These are phyloP conservation scores for Moesziomyces antarcticus DNA, from an alignment of 1,284 basidiomycete genomes.

Conservation along the genomic window DNA sequence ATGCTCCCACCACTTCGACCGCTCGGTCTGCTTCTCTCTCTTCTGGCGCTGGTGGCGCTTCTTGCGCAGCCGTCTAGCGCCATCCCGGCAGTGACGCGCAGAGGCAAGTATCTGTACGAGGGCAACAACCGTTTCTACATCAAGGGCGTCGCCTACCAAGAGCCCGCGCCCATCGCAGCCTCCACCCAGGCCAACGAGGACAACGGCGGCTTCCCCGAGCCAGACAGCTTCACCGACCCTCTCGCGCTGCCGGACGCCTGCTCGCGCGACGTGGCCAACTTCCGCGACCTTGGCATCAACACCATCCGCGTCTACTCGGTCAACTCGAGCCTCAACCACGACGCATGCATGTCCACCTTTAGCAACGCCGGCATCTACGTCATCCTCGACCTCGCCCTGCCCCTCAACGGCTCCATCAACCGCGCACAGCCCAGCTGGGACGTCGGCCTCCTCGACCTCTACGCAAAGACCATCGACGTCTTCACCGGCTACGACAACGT, in stretches of 20 bases:
- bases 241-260: slow-evolving; percentile 78
- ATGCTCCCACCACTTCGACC: slow-evolving; percentile 6
- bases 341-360: slow-evolving; percentile 83
- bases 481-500: slow-evolving; percentile 71
- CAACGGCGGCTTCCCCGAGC: slow-evolving; percentile 76
- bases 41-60: slow-evolving; percentile 8
- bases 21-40: slow-evolving; percentile 12
- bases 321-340: slow-evolving; percentile 82
- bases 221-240: slow-evolving; percentile 76
- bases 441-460: slow-evolving; percentile 82
- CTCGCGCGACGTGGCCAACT: slow-evolving; percentile 80
- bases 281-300: slow-evolving; percentile 72
- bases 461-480: slow-evolving; percentile 79
- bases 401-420: slow-evolving; percentile 86
- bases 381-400: slow-evolving; percentile 87
- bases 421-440: slow-evolving; percentile 81
- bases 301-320: slow-evolving; percentile 78
- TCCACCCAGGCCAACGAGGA: slow-evolving; percentile 71
- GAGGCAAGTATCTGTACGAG: slow-evolving; percentile 81
- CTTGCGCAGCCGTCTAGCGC: slow-evolving; percentile 15
- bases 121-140: slow-evolving; percentile 82
- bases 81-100: slow-evolving; percentile 67
- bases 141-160: slow-evolving; percentile 90
- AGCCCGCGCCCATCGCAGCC: slow-evolving; percentile 75
- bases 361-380: slow-evolving; percentile 85